phyloP scores from a whole-genome alignment of 2,329 filamentous ascomycete species.

The Phialophora tarda region DNA sequence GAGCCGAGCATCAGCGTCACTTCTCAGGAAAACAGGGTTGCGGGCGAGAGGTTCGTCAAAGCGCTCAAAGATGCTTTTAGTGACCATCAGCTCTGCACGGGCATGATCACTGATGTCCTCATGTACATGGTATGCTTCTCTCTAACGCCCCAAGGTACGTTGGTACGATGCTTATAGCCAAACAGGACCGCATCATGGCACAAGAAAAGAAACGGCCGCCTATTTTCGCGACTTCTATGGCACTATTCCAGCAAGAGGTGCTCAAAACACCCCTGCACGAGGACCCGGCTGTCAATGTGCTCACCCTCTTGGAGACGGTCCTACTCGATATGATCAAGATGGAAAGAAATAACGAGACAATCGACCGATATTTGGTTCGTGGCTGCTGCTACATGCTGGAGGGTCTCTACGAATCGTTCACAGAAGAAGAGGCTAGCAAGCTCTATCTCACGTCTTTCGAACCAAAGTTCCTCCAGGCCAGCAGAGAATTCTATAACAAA shows the following conservation, averaged over 20 bases:
- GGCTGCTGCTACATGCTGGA: constrained; percentile 90
- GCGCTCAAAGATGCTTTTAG: constrained; percentile 80
- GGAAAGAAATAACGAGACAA: constrained; percentile 87
- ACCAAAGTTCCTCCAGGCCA: constrained; percentile 73
- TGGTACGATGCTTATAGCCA: constrained; percentile 27
- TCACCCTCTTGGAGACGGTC: constrained; percentile 77
- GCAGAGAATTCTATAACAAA: constrained; percentile 72
- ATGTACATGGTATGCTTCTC: constrained; percentile 78
- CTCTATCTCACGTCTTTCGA: constrained; percentile 87
- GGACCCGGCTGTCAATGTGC: constrained; percentile 59
- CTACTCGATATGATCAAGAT: constrained; percentile 90
- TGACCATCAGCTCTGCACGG: constrained; percentile 89
- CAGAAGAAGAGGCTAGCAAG: constrained; percentile 77
- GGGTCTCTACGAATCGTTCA: constrained; percentile 78
- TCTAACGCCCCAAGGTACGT: neutral
- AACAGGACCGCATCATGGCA: constrained; percentile 77
- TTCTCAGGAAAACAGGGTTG: constrained; percentile 76
- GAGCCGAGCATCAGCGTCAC: constrained; percentile 59
- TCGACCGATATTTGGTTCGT: constrained; percentile 81
- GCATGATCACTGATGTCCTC: constrained; percentile 90
- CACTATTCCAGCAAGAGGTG: constrained; percentile 85
- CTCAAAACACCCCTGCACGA: constrained; percentile 64
- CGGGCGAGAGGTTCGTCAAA: constrained; percentile 81
- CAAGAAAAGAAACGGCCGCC: constrained; percentile 74
- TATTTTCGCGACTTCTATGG: constrained; percentile 84